Base-by-base conservation (phyloP, 2,329 filamentous ascomycete species). In the Elsinoe arachidis region DNA sequence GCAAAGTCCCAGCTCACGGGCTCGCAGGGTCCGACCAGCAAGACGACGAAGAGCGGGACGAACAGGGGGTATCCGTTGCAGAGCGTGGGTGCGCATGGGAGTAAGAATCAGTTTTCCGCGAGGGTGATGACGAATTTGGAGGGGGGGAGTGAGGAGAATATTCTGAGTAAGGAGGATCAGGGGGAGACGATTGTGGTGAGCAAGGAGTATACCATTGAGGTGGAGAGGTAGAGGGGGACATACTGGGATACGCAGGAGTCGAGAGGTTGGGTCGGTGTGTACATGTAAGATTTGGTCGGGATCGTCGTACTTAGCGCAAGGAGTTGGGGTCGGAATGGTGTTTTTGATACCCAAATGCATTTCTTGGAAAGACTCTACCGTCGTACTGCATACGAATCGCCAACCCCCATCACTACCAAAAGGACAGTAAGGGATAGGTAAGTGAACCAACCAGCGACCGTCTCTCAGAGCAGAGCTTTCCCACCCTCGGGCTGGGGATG, bases 111-210 rank as follows among this genome's bases (percentile, higher is more conserved):
- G 21, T 46, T 47, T 15, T 46, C 54, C 14, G 19, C 54, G n/a
- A 23, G 37, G 17, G 43, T 56, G 10, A 56, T 56, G 54, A 56
- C 43, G n/a, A 47, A 43, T 43, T 34, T 46, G 39, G 39, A 43
- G 5, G 54, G 41, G 1, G 30, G 53, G 7, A 56, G 54, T 21
- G 54, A 56, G 54, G 54, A 56, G 54, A 56, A 56, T 26, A 56
- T 56, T 23, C 30, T 56, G 49, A 37, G 15, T 11, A 38, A 38
- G 33, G 35, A 26, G 26, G 54, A 56, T 12, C 39, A 56, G 14
- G 19, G 6, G 19, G 39, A 56, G 33, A 49, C 39, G 5, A 49
- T 56, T 35, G 54, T 46, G 9, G 43, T 56, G 21, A 49, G 33
- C 14, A 56, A 56, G 54, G 33, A 56, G 19, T 47, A 38, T 12